Percentiles rank a stretch among this genome's conserved stretches.
Evolutionary conservation across 2,329 filamentous ascomycete species (phyloP).

Genomic region (Madurella mycetomatis): DNA sequence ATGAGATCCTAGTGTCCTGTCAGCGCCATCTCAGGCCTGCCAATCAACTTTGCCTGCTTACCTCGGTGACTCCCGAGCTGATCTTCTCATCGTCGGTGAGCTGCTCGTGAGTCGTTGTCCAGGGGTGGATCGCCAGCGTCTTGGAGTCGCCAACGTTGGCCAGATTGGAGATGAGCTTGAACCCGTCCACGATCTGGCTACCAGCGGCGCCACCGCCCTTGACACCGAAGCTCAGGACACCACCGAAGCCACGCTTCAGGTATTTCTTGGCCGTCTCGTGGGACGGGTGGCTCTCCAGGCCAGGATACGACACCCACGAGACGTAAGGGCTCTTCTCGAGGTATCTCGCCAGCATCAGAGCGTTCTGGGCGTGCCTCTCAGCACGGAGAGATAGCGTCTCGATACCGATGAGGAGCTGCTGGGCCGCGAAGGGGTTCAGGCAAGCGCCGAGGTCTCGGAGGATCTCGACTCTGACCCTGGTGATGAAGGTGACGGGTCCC

Average conservation of each 20-base stretch:
- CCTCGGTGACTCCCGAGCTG: conserved; percentile 76
- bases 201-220: conserved; percentile 84
- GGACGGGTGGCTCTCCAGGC: conserved; percentile 74
- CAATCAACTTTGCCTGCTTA: conserved; percentile 29
- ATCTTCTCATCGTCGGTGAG: conserved; percentile 75
- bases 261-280: conserved; percentile 84
- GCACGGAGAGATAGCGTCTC: conserved; percentile 86
- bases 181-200: conserved; percentile 83
- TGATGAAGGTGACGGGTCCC: conserved; percentile 74
- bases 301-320: conserved; percentile 90
- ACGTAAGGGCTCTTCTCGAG: conserved; percentile 80
- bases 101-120: conserved; percentile 94
- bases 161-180: conserved; percentile 92
- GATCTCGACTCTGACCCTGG: conserved; percentile 83
- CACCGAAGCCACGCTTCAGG: conserved; percentile 76
- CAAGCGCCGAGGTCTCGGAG: conserved; percentile 79
- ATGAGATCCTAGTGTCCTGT: conserved; percentile 65
- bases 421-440: conserved; percentile 86
- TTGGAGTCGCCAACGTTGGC: conserved; percentile 96
- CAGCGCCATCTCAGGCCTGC: background rate
- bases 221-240: conserved; percentile 88
- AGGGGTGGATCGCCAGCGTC: conserved; percentile 91
- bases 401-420: conserved; percentile 82
- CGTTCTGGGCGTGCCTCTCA: conserved; percentile 83
- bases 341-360: conserved; percentile 74